phyloP scores from a whole-genome alignment of 169 alveolate genomes.

The Amoebophrya sp. region DNA sequence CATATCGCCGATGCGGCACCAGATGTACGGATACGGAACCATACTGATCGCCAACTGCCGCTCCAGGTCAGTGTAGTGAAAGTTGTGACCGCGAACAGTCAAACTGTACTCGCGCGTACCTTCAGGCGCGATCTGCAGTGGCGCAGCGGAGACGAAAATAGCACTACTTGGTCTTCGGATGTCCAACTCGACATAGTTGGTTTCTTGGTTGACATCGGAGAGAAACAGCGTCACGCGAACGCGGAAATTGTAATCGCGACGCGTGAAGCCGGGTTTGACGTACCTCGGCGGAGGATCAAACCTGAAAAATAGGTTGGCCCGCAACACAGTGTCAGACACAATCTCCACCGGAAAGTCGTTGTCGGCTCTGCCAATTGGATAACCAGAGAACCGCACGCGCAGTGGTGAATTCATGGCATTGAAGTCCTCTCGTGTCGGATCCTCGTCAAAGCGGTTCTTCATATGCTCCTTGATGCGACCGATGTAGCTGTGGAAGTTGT shows the following conservation, averaged over 20 bases:
- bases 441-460: neutral
- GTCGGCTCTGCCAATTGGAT: neutral
- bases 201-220: constrained; percentile 1
- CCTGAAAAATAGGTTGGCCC: neutral
- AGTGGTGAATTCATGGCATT: neutral
- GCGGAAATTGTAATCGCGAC: neutral
- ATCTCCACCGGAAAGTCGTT: constrained; percentile 20
- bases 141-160: neutral
- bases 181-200: neutral
- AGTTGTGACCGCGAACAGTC: neutral
- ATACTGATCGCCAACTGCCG: neutral
- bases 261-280: neutral
- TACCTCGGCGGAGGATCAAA: neutral
- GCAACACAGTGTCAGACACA: neutral
- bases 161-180: neutral
- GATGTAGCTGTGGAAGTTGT: constrained; percentile 25
- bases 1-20: constrained; percentile 14
- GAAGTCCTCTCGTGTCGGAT: neutral
- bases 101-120: neutral
- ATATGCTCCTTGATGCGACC: neutral
- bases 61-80: neutral
- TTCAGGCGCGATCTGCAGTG: neutral
- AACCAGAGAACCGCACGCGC: neutral
- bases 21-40: neutral
- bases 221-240: neutral